These are phyloP conservation scores for Pichia sp. DNA, from an alignment of 1,139 yeast species.

Conservation along the genomic window DNA sequence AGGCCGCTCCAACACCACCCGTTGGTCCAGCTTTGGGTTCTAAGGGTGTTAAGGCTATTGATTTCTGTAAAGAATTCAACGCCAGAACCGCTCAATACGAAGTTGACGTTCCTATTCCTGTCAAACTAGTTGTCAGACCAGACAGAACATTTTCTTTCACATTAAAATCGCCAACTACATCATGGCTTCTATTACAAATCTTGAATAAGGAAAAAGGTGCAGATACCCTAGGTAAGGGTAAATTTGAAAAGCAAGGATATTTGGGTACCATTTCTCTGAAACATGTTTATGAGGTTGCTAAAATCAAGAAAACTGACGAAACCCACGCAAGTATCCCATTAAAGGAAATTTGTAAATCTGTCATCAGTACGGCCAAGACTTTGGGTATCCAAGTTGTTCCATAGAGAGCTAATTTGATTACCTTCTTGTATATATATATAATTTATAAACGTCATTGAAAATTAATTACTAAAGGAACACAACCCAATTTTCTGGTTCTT, in stretches of 20 bases:
- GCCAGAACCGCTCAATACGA: slow-evolving; percentile 86
- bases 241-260: slow-evolving; percentile 32
- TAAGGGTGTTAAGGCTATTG: slow-evolving; percentile 97
- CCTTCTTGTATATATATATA: neutral
- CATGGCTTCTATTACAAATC: slow-evolving; percentile 77
- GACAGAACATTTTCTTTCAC: slow-evolving; percentile 85
- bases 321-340: slow-evolving; percentile 66
- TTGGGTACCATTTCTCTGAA: slow-evolving; percentile 75
- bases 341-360: slow-evolving; percentile 71
- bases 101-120: slow-evolving; percentile 89
- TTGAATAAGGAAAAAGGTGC: slow-evolving; percentile 80
- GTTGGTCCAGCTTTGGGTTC: slow-evolving; percentile 99
- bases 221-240: slow-evolving; percentile 25
- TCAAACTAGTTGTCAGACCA: slow-evolving; percentile 77
- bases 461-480: too few relatives aligned
- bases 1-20: slow-evolving; percentile 98
- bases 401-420: slow-evolving; percentile 22
- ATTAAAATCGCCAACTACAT: slow-evolving; percentile 86
- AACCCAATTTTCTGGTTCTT: too few relatives aligned
- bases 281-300: slow-evolving; percentile 91
- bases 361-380: slow-evolving; percentile 79
- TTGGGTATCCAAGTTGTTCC: slow-evolving; percentile 81
- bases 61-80: slow-evolving; percentile 95
- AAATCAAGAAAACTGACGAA: slow-evolving; percentile 81
- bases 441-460: neutral